phyloP scores from a whole-genome alignment of 805 yeast genomes.

The Saccharomycopsis malanga region DNA sequence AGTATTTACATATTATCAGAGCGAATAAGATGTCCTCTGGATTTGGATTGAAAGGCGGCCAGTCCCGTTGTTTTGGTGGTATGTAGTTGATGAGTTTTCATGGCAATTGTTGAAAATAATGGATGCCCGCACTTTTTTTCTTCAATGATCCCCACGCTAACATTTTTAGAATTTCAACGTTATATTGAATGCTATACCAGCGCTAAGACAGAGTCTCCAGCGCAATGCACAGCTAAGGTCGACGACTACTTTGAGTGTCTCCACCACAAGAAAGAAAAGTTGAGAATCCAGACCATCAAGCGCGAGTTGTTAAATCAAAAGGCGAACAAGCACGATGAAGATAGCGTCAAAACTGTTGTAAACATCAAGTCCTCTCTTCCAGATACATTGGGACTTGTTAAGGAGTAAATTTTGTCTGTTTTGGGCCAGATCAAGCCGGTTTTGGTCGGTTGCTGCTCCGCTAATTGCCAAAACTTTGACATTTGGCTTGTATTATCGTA shows the following conservation, averaged over 20 bases:
- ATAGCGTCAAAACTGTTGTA: slow-evolving; percentile 15
- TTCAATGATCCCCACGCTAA: too few relatives aligned
- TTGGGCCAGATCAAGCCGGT: too few relatives aligned
- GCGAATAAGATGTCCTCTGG: slow-evolving; percentile 31
- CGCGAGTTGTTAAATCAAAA: slow-evolving; percentile 21
- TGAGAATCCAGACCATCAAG: slow-evolving; percentile 25
- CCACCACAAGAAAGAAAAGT: slow-evolving; percentile 39
- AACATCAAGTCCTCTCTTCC: slow-evolving; percentile 23
- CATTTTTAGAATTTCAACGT: slow-evolving; percentile 37
- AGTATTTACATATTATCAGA: not conserved
- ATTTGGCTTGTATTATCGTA: too few relatives aligned
- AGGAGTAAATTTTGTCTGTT: slow-evolving; percentile 8
- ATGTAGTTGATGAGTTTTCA: slow-evolving; percentile 24
- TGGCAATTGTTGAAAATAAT: too few relatives aligned
- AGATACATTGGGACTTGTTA: slow-evolving; percentile 24
- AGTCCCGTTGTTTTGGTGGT: slow-evolving; percentile 40
- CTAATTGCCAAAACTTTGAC: too few relatives aligned
- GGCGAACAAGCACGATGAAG: slow-evolving; percentile 6
- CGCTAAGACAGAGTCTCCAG: slow-evolving; percentile 30
- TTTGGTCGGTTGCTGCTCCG: too few relatives aligned
- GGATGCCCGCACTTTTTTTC: not conserved
- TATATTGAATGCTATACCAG: slow-evolving; percentile 42
- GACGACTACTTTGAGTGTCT: slow-evolving; percentile 46
- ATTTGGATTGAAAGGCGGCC: slow-evolving; percentile 36
- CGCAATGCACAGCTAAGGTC: slow-evolving; percentile 35